Evolutionary conservation across 495 filamentous ascomycete genomes (phyloP), one percentile per base, ranked within the genome.

Genomic region (Neurospora pannonica): DNA sequence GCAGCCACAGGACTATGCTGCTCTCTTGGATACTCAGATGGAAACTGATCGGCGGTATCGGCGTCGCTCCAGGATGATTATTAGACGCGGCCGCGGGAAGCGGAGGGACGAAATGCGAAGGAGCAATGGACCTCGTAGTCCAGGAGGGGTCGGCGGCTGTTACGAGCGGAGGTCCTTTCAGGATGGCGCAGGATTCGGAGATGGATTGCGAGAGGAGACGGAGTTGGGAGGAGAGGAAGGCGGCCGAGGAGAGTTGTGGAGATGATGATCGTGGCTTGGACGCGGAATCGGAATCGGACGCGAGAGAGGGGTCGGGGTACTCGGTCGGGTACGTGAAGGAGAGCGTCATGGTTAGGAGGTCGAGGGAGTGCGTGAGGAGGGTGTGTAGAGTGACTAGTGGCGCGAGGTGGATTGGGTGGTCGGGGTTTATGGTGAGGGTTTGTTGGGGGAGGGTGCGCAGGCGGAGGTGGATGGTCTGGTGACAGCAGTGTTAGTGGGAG

Each of bases 11-110:
- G 2, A 95, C 87, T 4, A 98, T 84, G 5, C 90, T 90, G 19
- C 91, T 90, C 70, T 97, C 94, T 46, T 89, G 88, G 71, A 98
- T 89, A 36, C 87, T 89, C 2, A 98, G 84, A 80, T 95, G 90
- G 78, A 97, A 90, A 6, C 90, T 90, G 2, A 97, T 74, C 0
- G 83, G 75, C 86, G 86, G 2, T 85, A 79, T 0, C 89, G 90
- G 6, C 89, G 83, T 0, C 0, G 54, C 54, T 15, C 24, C 21
- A 60, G 15, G 15, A 28, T 8, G 9, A 19, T 31, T 34, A 5
- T 67, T 34, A 0, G 54, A 67, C 2, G 13, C 6, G 80, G 80
- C 37, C 80, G 83, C 17, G 76, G 85, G 74, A 82, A 67, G 0
- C n/a, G 85, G 84, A 6, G 87, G 86, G 0, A 77, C 15, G 78